These are phyloP conservation scores for Pseudogymnoascus sp. DNA, from an alignment of 2,329 filamentous ascomycete genomes.

Conservation along the genomic window DNA sequence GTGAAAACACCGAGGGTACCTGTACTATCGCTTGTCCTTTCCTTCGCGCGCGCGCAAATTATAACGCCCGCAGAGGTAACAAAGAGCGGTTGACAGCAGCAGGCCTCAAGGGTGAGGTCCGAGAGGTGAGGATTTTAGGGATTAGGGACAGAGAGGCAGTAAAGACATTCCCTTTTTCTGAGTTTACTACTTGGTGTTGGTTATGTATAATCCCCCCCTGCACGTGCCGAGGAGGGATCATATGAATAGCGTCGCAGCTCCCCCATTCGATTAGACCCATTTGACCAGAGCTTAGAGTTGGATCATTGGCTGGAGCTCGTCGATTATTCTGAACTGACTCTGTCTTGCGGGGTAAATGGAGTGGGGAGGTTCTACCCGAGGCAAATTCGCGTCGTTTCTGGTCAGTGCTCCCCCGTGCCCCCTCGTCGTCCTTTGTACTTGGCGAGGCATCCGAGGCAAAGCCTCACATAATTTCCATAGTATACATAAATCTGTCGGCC, in stretches of 20 bases:
- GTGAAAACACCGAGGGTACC: background rate
- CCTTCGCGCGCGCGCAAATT: background rate
- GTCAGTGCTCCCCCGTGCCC: background rate
- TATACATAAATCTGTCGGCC: background rate
- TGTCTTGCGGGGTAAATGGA: background rate
- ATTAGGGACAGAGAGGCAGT: background rate
- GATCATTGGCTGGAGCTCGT: background rate
- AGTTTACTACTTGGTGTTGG: background rate
- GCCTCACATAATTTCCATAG: background rate
- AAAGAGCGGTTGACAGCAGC: background rate
- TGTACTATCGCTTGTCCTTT: background rate
- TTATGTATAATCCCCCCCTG: background rate
- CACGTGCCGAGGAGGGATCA: conserved; percentile 4
- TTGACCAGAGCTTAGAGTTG: background rate
- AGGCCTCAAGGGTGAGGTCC: background rate
- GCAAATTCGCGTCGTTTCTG: background rate
- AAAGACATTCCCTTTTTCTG: background rate
- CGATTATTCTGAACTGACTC: background rate
- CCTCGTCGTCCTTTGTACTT: background rate
- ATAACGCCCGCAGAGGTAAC: background rate
- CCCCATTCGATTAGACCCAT: background rate
- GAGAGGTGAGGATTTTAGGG: background rate
- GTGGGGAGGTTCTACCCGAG: background rate
- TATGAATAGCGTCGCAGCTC: background rate
- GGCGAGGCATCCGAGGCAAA: background rate